A percentile compares a stretch with the other conserved stretches of the same genome.
Evolutionary conservation across 139 green algal genomes (phyloP).

Genomic region (Closterium sp.): DNA sequence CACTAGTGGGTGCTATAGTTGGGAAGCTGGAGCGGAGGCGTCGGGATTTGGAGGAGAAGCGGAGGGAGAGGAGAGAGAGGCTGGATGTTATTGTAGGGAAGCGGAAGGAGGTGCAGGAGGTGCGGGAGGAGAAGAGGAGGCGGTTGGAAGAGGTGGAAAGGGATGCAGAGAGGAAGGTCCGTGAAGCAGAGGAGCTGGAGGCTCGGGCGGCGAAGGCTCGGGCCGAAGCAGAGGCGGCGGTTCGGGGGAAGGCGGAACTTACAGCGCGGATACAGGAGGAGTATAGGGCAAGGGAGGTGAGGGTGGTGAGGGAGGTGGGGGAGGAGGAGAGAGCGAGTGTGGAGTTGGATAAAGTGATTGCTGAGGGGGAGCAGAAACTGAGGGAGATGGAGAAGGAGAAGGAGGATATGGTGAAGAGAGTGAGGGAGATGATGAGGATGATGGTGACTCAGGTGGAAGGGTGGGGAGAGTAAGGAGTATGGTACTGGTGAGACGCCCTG

Average conservation of each 20-base stretch:
- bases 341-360: not conserved
- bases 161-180: not conserved
- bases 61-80: not conserved
- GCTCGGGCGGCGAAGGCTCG: not conserved
- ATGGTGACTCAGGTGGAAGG: constrained; percentile 1
- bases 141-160: not conserved
- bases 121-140: not conserved
- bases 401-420: not conserved
- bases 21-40: not conserved
- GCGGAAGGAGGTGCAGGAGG: not conserved
- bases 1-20: not conserved
- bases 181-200: not conserved
- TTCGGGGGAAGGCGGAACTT: not conserved
- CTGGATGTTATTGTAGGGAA: not conserved
- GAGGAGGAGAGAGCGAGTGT: not conserved
- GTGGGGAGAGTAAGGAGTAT: not conserved
- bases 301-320: not conserved
- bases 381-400: constrained; percentile 5
- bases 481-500: too few relatives aligned
- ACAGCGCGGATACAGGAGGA: not conserved
- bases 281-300: not conserved
- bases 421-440: not conserved
- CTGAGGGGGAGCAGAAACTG: not conserved
- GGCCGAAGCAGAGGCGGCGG: not conserved
- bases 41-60: not conserved